phyloP scores from a whole-genome alignment of 805 yeast genomes.

The Metschnikowia cerradonensis region DNA sequence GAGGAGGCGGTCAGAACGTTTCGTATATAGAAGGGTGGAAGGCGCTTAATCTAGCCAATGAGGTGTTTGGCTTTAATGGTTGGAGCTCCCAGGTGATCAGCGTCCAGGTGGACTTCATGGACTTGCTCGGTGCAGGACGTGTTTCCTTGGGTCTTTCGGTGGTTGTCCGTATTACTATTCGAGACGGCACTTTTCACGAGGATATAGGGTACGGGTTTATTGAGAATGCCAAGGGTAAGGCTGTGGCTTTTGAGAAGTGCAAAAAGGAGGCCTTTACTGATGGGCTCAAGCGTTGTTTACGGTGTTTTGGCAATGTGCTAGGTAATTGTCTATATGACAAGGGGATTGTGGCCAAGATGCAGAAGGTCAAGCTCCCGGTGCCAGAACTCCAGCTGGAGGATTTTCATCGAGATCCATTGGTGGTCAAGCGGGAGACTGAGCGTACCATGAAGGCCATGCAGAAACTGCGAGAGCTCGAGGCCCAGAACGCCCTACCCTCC shows the following conservation, averaged over 20 bases:
- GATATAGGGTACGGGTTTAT: conserved; percentile 72
- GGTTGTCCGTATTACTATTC: conserved; percentile 64
- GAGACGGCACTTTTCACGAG: conserved; percentile 80
- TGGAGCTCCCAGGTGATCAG: conserved; percentile 72
- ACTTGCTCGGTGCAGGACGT: conserved; percentile 49
- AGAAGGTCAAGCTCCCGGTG: conserved; percentile 33
- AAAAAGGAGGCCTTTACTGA: conserved; percentile 84
- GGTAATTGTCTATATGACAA: conserved; percentile 85
- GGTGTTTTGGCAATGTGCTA: conserved; percentile 75
- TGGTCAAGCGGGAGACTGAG: conserved; percentile 27
- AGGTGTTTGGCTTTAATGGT: conserved; percentile 78
- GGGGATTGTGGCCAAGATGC: conserved; percentile 51
- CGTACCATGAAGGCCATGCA: conserved; percentile 8
- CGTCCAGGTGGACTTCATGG: conserved; percentile 67
- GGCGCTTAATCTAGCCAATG: conserved; percentile 74
- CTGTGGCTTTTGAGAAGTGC: conserved; percentile 75
- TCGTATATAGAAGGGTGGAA: conserved; percentile 83
- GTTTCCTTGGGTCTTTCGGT: conserved; percentile 67
- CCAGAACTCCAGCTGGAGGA: conserved; percentile 29
- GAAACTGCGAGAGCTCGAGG: neutral
- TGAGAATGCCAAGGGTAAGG: conserved; percentile 66
- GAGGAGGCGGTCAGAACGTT: conserved; percentile 66
- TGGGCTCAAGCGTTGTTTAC: conserved; percentile 71
- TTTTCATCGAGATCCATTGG: conserved; percentile 35
- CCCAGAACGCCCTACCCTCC: neutral